Evolutionary conservation across 352 stramenopile genomes (phyloP), one percentile per base, ranked within the genome.

Genomic region (Halophytophthora batemanensis): DNA sequence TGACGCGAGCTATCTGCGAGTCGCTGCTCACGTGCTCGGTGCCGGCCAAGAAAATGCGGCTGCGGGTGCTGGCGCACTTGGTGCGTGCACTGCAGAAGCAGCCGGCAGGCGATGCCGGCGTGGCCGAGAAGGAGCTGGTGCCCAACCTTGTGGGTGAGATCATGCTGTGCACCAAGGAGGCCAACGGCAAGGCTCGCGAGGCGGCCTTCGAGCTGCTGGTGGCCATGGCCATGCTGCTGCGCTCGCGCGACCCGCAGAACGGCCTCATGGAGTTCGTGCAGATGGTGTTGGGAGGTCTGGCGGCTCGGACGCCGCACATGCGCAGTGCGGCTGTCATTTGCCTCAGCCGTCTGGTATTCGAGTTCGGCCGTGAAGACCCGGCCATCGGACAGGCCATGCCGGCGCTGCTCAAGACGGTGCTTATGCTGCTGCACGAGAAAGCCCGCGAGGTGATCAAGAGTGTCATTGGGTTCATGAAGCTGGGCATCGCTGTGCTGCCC

Each of bases 111-210:
- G 70, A 94, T 38, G 67, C 90, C 45, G 63, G 65, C 35, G 53
- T 64, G 19, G 77, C 81, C 25, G 59, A 74, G 44, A 75, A 78
- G 39, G 76, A 96, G 50, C 64, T 97, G 15, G 87, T 97, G 48
- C 84, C 90, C 35, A 89, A 88, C 56, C 81, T 98, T 21, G 81
- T 98, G n/a, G 87, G 87, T 19, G 96, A 99, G 70, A 96, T 98
- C 44, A 87, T 98, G 49, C 71, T 99, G 18, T 98, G 93, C 64
- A 95, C 96, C 15, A 99, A 99, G 71, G 96, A 99, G 66, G 91
- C 91, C 11, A 99, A 98, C 53, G 90, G 80, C 34, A 98, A 98
- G 60, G 96, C 95, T 22, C 80, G 85, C 37, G 85, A 95, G 59
- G 82, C 82, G 13, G 85, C 85, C 17, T 95, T 95, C 37, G 82